phyloP scores from a whole-genome alignment of 108 stramenopile genomes.

The Heterococcus sp. region DNA sequence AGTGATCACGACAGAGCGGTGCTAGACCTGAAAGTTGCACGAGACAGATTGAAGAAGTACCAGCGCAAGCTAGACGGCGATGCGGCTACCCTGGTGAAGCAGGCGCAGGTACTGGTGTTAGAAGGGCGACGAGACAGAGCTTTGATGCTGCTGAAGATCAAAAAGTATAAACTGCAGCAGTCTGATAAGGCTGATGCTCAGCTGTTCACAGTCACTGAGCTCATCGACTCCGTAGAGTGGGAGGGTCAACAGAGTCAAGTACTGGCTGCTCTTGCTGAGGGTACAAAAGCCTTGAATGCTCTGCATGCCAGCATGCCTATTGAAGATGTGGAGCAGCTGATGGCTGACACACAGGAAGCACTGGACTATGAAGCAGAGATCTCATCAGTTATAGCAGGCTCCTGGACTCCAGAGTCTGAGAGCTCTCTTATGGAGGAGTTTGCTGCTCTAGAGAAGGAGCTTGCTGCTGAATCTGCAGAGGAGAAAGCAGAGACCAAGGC shows the following conservation, averaged over 20 bases:
- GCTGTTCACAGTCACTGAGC: conserved; percentile 49
- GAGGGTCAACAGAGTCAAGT: conserved; percentile 51
- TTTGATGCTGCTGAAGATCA: conserved; percentile 49
- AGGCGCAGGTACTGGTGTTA: conserved; percentile 37
- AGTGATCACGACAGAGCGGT: conserved; percentile 54
- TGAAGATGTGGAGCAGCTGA: conserved; percentile 54
- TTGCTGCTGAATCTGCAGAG: neutral
- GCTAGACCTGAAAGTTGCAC: conserved; percentile 56
- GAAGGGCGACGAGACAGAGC: conserved; percentile 50
- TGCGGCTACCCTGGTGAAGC: conserved; percentile 7
- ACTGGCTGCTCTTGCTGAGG: conserved; percentile 44
- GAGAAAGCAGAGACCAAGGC: neutral
- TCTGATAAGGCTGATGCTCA: conserved; percentile 53
- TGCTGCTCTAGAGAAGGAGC: conserved; percentile 4
- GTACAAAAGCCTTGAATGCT: conserved; percentile 36
- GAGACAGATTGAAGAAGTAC: conserved; percentile 51
- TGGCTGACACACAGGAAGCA: conserved; percentile 49
- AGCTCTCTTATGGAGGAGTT: conserved; percentile 36
- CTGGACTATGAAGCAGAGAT: conserved; percentile 1
- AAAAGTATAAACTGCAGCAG: conserved; percentile 45
- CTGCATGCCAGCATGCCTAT: conserved; percentile 49
- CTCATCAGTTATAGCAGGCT: conserved; percentile 3
- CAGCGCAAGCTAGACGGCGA: conserved; percentile 52
- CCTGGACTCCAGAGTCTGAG: conserved; percentile 32
- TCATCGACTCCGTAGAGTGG: conserved; percentile 53